Conservation (phyloP, 2,329 filamentous ascomycete species). For the Davidsoniella virescens region DNA sequence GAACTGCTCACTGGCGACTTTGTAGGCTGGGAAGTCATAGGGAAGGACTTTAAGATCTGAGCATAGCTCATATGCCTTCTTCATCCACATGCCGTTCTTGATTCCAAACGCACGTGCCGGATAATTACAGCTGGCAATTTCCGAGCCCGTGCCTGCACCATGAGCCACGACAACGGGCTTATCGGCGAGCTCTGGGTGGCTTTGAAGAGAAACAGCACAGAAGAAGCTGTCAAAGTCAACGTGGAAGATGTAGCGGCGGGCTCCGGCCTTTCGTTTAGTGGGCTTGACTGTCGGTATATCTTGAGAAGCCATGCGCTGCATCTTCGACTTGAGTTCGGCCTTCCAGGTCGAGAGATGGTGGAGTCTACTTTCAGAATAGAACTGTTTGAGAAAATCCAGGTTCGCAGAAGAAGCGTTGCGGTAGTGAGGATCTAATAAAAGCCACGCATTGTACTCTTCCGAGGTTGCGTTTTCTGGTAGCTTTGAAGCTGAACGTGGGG, state of each 20-base stretch:
- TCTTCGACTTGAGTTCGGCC: slow-evolving; percentile 73
- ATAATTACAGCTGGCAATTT: slow-evolving; percentile 97
- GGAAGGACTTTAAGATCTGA: slow-evolving; percentile 77
- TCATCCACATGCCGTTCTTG: slow-evolving; percentile 99
- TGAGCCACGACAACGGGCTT: slow-evolving; percentile 85
- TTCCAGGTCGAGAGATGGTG: slow-evolving; percentile 97
- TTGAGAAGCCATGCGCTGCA: slow-evolving; percentile 66
- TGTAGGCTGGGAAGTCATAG: slow-evolving; percentile 90
- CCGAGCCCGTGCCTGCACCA: slow-evolving; percentile 66
- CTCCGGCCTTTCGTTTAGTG: slow-evolving; percentile 38
- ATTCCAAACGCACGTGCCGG: slow-evolving; percentile 70
- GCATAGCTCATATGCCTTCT: slow-evolving; percentile 65
- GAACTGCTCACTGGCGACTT: slow-evolving; percentile 75
- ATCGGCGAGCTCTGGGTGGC: slow-evolving; percentile 54
- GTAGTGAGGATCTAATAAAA: slow-evolving; percentile 71
- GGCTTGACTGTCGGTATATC: slow-evolving; percentile 32
- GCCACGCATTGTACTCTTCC: slow-evolving; percentile 78
- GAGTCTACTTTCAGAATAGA: slow-evolving; percentile 83
- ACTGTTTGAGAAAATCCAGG: slow-evolving; percentile 84
- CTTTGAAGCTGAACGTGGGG: not conserved
- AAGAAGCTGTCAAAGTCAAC: slow-evolving; percentile 99
- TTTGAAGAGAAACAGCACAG: slow-evolving; percentile 74
- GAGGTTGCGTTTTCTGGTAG: slow-evolving; percentile 55
- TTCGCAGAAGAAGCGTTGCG: slow-evolving; percentile 83
- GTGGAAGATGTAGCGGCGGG: slow-evolving; percentile 73